phyloP scores from a whole-genome alignment of 1,284 basidiomycete species.

The Tylopilus sp. region DNA sequence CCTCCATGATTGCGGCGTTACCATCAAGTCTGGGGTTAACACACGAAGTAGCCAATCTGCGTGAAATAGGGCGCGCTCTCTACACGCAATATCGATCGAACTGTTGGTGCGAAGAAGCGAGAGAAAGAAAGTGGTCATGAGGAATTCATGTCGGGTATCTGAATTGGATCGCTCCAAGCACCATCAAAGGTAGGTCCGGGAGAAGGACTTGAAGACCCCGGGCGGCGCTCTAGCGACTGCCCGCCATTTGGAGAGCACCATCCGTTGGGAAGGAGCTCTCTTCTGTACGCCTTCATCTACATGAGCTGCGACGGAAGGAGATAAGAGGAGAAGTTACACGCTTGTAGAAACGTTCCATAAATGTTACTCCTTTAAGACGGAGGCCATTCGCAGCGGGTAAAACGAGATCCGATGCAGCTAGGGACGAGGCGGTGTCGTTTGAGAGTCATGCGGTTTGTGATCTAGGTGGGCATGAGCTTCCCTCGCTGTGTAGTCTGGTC shows the following conservation, averaged over 20 bases:
- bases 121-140: constrained; percentile 32
- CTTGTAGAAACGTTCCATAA: constrained; percentile 8
- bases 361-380: constrained; percentile 1
- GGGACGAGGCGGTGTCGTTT: constrained; percentile 20
- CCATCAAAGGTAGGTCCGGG: constrained; percentile 22
- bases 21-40: constrained; percentile 24
- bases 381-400: constrained; percentile 3
- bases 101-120: constrained; percentile 35
- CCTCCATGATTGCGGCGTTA: constrained; percentile 31
- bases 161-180: constrained; percentile 35
- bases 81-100: constrained; percentile 35
- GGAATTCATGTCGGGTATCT: constrained; percentile 38
- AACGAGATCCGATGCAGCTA: constrained; percentile 12
- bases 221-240: constrained; percentile 17
- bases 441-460: constrained; percentile 20
- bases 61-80: constrained; percentile 33
- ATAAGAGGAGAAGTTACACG: constrained; percentile 2
- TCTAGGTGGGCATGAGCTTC: constrained; percentile 25
- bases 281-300: constrained; percentile 1
- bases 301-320: constrained; percentile 1
- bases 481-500: constrained; percentile 29
- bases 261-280: background rate
- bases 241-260: constrained; percentile 12
- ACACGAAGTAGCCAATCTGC: constrained; percentile 30
- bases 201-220: constrained; percentile 26